Evolutionary conservation across 75 land plant species (phyloP), one percentile per base, ranked within the genome.

Genomic region (Selaginella moellendorffii): DNA sequence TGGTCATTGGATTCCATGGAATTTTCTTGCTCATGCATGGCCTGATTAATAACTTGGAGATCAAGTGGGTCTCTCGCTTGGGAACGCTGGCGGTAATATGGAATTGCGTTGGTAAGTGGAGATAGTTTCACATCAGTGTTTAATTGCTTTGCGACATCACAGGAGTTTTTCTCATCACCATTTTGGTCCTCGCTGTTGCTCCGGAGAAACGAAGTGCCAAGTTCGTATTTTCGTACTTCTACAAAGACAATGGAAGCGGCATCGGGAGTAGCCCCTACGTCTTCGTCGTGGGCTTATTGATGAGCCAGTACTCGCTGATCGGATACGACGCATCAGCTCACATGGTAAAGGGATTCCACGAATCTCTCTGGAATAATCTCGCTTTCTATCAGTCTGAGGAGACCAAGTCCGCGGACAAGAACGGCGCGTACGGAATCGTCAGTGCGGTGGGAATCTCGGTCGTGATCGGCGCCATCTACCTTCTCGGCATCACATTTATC

Each of bases 271-370:
- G 65, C 31, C 61, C 80, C 9, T 87, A 90, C 62, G 84, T 90
- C 30, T 90, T 90, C 76, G 75, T 82, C 52, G 46, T 90, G 24
- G 97, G 97, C 25, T 85, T 90, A 31, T 72, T 90, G 8, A 85
- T 87, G 88, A 82, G 88, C 79, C 97, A 90, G 66, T 90, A 90
- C 72, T 80, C 97, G 9, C 66, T 85, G 1, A 77, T 81, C 25
- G 97, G 97, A 31, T 90, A 82, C 68, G 97, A 90, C 78, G 88
- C 88, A 42, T 87, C 97, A 67, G 97, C 88, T 52, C 83, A 90
- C 66, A 84, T 90, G 97, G 93, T 82, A 68, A 75, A 76, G n/a
- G n/a, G n/a, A n/a, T n/a, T n/a, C n/a, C n/a, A n/a, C n/a, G n/a
- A n/a, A n/a, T n/a, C n/a, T n/a, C n/a, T n/a, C n/a, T n/a, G n/a